Conservation (phyloP, 495 filamentous ascomycete species). For the Penicillium canescens region DNA sequence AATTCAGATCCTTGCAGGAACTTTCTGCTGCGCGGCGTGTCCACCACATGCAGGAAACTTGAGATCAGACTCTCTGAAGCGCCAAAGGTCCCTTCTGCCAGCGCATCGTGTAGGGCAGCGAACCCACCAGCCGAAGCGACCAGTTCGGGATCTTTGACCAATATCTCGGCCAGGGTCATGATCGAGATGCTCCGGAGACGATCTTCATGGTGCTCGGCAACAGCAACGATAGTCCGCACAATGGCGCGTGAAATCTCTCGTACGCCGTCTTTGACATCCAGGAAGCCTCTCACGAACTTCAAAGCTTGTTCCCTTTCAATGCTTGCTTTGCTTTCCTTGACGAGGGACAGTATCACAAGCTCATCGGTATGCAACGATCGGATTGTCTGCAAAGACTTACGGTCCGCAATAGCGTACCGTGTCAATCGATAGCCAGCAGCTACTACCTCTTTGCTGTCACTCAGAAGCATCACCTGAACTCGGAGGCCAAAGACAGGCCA, state of each 20-base stretch:
- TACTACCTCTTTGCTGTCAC: slow-evolving; percentile 92
- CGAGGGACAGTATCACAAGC: slow-evolving; percentile 84
- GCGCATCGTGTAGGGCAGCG: slow-evolving; percentile 75
- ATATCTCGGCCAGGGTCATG: slow-evolving; percentile 87
- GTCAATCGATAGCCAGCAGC: slow-evolving; percentile 92
- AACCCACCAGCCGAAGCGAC: slow-evolving; percentile 81
- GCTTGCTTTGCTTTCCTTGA: slow-evolving; percentile 92
- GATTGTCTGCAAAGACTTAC: slow-evolving; percentile 84
- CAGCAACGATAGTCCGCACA: slow-evolving; percentile 80
- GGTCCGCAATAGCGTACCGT: slow-evolving; percentile 91
- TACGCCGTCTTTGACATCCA: slow-evolving; percentile 93
- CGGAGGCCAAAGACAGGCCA: slow-evolving; percentile 93
- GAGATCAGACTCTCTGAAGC: slow-evolving; percentile 82
- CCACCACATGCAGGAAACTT: slow-evolving; percentile 85
- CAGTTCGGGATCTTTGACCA: slow-evolving; percentile 79
- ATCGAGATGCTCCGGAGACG: slow-evolving; percentile 85
- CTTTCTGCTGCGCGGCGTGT: slow-evolving; percentile 76
- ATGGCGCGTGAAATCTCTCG: slow-evolving; percentile 84
- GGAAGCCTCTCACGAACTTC: slow-evolving; percentile 93
- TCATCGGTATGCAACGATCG: slow-evolving; percentile 86
- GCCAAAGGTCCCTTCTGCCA: slow-evolving; percentile 87
- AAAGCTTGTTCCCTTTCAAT: slow-evolving; percentile 96
- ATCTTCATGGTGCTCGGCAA: slow-evolving; percentile 88
- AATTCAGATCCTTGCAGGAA: slow-evolving; percentile 80
- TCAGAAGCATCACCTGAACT: slow-evolving; percentile 92